phyloP scores from a whole-genome alignment of 495 filamentous ascomycete genomes.

The Aspergillus leporis region DNA sequence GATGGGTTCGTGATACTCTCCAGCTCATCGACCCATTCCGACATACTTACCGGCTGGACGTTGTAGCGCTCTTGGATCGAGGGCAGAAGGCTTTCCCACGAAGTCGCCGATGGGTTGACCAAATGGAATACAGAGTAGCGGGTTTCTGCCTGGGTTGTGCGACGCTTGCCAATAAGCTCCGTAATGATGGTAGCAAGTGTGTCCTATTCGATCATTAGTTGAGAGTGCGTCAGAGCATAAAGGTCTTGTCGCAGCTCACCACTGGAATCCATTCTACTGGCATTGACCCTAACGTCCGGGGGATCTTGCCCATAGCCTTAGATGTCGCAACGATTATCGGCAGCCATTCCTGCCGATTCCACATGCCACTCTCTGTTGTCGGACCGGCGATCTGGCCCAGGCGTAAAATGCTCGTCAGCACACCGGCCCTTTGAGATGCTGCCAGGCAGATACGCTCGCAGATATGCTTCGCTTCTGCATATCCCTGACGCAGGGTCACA shows the following conservation, averaged over 20 bases:
- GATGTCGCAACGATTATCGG: constrained; percentile 32
- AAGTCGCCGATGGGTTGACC: constrained; percentile 21
- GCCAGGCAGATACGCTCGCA: constrained; percentile 51
- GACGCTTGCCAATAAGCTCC: constrained; percentile 16
- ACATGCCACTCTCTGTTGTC: constrained; percentile 23
- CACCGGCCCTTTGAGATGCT: constrained; percentile 34
- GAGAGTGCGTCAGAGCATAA: background rate
- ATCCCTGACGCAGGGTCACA: constrained; percentile 39
- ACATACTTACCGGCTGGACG: constrained; percentile 12
- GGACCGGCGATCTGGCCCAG: constrained; percentile 62
- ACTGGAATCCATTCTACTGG: constrained; percentile 20
- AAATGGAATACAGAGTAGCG: constrained; percentile 23
- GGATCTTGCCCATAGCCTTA: constrained; percentile 15
- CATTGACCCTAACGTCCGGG: constrained; percentile 9
- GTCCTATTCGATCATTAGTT: constrained; percentile 12
- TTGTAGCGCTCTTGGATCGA: constrained; percentile 12
- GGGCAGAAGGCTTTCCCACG: constrained; percentile 24
- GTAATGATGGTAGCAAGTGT: constrained; percentile 15
- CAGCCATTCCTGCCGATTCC: constrained; percentile 40
- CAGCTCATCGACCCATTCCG: constrained; percentile 21
- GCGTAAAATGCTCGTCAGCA: constrained; percentile 49
- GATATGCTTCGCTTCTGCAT: constrained; percentile 57
- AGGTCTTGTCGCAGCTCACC: constrained; percentile 5
- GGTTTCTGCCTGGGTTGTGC: background rate
- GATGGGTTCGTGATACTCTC: constrained; percentile 16